Evolutionary conservation across 1,139 yeast genomes (phyloP), one percentile per base, ranked within the genome.

Genomic region (Diutina scorzettiae): DNA sequence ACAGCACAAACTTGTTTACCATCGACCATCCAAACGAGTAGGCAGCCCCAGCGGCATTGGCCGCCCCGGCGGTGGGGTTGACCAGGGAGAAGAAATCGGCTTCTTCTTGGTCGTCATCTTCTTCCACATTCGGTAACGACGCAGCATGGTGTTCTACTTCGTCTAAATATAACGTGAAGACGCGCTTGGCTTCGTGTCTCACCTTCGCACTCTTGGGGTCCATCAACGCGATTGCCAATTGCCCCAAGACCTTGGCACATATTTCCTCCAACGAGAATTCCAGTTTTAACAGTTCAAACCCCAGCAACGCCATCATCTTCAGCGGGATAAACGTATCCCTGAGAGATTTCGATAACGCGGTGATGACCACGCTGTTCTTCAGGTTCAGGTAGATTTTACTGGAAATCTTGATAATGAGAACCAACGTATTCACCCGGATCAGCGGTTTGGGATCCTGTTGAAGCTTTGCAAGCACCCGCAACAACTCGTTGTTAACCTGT

Each of bases 401-500:
- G 0, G 95, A 80, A 27, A 91, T 78, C 46, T 76, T 76, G 23
- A 86, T 79, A 21, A 91, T 71, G 37, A 86, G 71, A 21, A 85
- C 71, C 19, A 93, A 73, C 0, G 97, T 89, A 59, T 86, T 84
- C 5, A 91, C 86, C 50, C 98, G 65, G 17, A 91, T 84, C 20
- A 85, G 84, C 1, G 93, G 81, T 45, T 80, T 81, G 2, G 79
- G 76, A 55, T 91, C 98, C 57, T 75, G 80, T 57, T 89, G 97
- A 1, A 95, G 76, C 54, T 83, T 85, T 1, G 97, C 97, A 45
- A 91, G 63, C 41, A 78, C 72, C 50, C 94, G 73, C 43, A 91
- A 64, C 32, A 91, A 62, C 45, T 91, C 97, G 52, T 87, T 89
- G 54, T 91, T 91, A 41, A 89, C 68, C 55, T 85, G 95, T 43